Conservation (phyloP, 371 early-diverging fungal genomes). For the Chytridium lagenaria region DNA sequence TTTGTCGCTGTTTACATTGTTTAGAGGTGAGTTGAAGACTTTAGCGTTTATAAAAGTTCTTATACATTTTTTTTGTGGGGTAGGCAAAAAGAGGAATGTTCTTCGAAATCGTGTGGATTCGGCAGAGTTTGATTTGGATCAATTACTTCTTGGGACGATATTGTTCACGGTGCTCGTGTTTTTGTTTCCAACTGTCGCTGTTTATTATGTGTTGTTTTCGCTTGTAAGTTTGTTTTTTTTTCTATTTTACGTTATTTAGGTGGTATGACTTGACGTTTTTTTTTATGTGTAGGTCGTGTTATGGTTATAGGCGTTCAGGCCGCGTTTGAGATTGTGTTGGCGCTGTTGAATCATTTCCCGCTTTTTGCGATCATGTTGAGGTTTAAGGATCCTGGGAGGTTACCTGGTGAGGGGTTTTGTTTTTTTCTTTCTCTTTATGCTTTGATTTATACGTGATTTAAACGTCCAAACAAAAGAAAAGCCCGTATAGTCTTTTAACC, state of each 20-base stretch:
- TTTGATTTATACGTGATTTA: neutral
- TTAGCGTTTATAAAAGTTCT: too few species aligned
- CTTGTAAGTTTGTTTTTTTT: slow-evolving; percentile 58
- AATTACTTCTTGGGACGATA: slow-evolving; percentile 92
- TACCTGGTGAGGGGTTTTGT: slow-evolving; percentile 70
- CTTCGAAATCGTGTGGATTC: slow-evolving; percentile 92
- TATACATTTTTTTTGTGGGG: too few species aligned
- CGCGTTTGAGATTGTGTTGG: slow-evolving; percentile 79
- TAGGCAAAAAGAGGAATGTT: slow-evolving; percentile 86
- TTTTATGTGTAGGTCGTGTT: slow-evolving; percentile 68
- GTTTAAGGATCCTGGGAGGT: slow-evolving; percentile 82
- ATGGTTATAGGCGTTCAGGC: slow-evolving; percentile 81
- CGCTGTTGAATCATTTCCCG: slow-evolving; percentile 93
- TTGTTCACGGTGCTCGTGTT: slow-evolving; percentile 91
- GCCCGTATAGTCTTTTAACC: too few species aligned
- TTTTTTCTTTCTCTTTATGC: neutral
- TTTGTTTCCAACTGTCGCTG: slow-evolving; percentile 92
- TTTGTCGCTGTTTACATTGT: slow-evolving; percentile 86
- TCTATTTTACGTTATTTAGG: neutral
- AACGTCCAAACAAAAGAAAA: neutral
- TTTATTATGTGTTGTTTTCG: slow-evolving; percentile 91
- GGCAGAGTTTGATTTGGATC: slow-evolving; percentile 94
- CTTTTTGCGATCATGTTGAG: slow-evolving; percentile 89
- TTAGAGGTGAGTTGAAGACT: slow-evolving; percentile 68
- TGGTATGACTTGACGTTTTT: neutral